Percentiles rank a stretch among this genome's conserved stretches.
These are phyloP conservation scores for Calocybe gangraenosa DNA, from an alignment of 768 basidiomycete species.

Conservation along the genomic window DNA sequence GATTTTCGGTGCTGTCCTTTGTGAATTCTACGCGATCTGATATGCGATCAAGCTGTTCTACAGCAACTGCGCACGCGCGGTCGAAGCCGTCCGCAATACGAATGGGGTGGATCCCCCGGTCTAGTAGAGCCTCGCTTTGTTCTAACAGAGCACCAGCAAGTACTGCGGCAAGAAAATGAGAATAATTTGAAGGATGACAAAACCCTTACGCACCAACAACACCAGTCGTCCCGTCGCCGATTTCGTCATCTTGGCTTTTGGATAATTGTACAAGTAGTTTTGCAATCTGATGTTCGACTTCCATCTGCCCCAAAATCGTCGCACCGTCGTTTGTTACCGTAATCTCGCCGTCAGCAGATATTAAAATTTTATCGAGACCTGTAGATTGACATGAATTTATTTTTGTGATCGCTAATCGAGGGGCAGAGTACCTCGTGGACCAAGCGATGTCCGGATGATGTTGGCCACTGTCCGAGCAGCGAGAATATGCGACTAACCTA, in stretches of 20 bases:
- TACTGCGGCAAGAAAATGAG: constrained; percentile 40
- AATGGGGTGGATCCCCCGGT: constrained; percentile 98
- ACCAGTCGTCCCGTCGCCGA: constrained; percentile 98
- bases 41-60: constrained; percentile 85
- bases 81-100: constrained; percentile 99
- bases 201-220: constrained; percentile 78
- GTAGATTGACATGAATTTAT: constrained; percentile 4
- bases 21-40: constrained; percentile 89
- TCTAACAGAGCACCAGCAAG: constrained; percentile 97
- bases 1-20: constrained; percentile 74
- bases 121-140: constrained; percentile 92
- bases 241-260: constrained; percentile 99
- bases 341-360: constrained; percentile 96
- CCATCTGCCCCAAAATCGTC: constrained; percentile 97
- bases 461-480: constrained; percentile 92
- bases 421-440: constrained; percentile 70
- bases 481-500: constrained; percentile 80
- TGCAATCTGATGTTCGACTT: constrained; percentile 98
- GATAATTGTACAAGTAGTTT: constrained; percentile 95
- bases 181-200: constrained; percentile 2
- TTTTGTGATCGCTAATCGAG: constrained; percentile 4
- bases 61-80: constrained; percentile 85
- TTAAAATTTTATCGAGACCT: constrained; percentile 95
- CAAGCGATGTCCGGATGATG: constrained; percentile 92
- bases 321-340: constrained; percentile 99